Percentiles rank a stretch among this genome's conserved stretches.
phyloP scores from a whole-genome alignment of 495 filamentous ascomycete genomes.

The Friedmanniomyces simplex region DNA sequence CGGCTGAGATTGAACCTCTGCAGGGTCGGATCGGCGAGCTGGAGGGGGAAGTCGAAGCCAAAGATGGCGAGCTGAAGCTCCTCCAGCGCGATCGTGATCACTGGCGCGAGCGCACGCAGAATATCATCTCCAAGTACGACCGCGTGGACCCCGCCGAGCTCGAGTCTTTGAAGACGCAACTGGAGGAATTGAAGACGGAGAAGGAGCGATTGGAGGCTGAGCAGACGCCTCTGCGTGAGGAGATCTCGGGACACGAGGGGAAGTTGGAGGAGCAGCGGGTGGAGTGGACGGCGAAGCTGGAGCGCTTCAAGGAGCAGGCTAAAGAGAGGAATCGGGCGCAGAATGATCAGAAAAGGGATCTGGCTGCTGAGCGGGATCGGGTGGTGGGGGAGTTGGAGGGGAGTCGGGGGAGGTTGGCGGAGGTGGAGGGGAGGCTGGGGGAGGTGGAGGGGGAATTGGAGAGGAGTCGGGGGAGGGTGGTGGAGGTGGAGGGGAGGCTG shows the following conservation, averaged over 20 bases:
- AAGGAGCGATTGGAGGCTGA: conserved; percentile 53
- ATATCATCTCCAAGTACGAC: conserved; percentile 91
- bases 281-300: conserved; percentile 32
- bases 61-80: conserved; percentile 75
- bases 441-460: conserved; percentile 32
- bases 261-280: conserved; percentile 39
- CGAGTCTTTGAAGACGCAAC: conserved; percentile 67
- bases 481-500: conserved; percentile 30
- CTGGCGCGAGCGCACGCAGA: conserved; percentile 86
- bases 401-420: too few species aligned
- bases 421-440: too few species aligned
- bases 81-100: conserved; percentile 78
- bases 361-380: conserved; percentile 39
- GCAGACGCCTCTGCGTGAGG: conserved; percentile 48
- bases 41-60: conserved; percentile 64
- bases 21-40: conserved; percentile 67
- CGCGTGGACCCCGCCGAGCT: conserved; percentile 87
- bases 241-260: conserved; percentile 40
- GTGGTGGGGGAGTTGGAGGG: conserved; percentile 14
- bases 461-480: conserved; percentile 32
- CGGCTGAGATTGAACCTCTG: conserved; percentile 68
- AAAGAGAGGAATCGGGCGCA: conserved; percentile 48
- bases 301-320: conserved; percentile 49
- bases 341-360: conserved; percentile 41
- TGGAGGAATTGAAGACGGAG: conserved; percentile 56